Conservation (phyloP, 225 moss, liverwort and hornwort species). For the Pseudisothecium myosuroides region DNA sequence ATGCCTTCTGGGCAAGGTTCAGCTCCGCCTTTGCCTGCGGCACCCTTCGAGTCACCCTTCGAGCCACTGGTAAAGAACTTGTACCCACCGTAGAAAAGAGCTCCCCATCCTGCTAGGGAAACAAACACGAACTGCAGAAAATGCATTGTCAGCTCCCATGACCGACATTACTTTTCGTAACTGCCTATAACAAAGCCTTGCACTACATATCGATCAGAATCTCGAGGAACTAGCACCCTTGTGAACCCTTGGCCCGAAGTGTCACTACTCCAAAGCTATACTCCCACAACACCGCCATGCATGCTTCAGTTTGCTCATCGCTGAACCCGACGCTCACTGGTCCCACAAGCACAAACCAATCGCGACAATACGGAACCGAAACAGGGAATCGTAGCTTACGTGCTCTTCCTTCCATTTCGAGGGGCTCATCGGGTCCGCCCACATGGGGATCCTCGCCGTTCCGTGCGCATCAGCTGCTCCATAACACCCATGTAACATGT, state of each 20-base stretch:
- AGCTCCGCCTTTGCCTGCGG: neutral
- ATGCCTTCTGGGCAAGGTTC: neutral
- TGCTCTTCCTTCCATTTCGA: slow-evolving; percentile 95
- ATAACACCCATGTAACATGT: neutral
- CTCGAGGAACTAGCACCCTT: neutral
- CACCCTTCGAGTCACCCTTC: slow-evolving; percentile 16
- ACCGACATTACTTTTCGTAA: neutral
- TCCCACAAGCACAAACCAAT: neutral
- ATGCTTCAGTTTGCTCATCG: neutral
- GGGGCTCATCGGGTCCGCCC: slow-evolving; percentile 67
- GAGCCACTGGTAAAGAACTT: slow-evolving; percentile 64
- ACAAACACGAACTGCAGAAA: slow-evolving; percentile 69
- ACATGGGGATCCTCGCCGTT: slow-evolving; percentile 58
- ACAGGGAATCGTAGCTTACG: slow-evolving; percentile 28
- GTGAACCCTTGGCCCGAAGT: no score
- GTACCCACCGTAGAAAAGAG: slow-evolving; percentile 74
- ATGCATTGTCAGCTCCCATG: neutral
- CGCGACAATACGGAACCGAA: neutral
- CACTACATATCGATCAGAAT: neutral
- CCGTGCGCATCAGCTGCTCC: slow-evolving; percentile 53
- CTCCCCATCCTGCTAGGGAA: slow-evolving; percentile 78
- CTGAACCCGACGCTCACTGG: neutral
- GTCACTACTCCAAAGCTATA: neutral
- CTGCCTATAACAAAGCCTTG: neutral
- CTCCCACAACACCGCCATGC: neutral